phyloP scores from a whole-genome alignment of 805 yeast species.

The Schizosaccharomyces octosporus region DNA sequence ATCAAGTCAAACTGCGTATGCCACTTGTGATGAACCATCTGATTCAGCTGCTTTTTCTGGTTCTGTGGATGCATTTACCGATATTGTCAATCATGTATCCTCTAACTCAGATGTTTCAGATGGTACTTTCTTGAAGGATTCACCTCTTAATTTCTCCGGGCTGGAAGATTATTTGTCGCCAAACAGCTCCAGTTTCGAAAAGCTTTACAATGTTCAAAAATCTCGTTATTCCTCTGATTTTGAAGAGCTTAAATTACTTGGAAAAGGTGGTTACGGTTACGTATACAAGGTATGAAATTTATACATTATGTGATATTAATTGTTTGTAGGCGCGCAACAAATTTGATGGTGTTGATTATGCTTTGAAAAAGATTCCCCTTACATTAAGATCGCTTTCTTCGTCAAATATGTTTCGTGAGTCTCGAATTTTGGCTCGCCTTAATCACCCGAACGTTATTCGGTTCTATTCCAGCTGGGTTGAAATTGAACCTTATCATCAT shows the following conservation, averaged over 20 bases:
- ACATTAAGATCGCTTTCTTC: neutral
- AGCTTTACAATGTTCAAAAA: neutral
- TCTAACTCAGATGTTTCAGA: too few relatives aligned
- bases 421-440: neutral
- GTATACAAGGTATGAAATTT: neutral
- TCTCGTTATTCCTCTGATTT: conserved; percentile 1
- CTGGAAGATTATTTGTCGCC: too few relatives aligned
- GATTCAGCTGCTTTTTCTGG: neutral
- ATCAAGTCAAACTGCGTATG: neutral
- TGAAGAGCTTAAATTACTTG: neutral
- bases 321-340: neutral
- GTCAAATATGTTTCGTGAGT: neutral
- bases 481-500: neutral
- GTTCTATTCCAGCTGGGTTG: conserved; percentile 2
- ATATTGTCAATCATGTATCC: neutral
- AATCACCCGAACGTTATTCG: conserved; percentile 2
- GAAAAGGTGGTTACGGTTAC: conserved; percentile 2
- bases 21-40: neutral
- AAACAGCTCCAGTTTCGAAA: neutral
- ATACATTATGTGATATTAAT: neutral
- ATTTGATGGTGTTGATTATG: conserved; percentile 1
- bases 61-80: neutral
- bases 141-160: too few relatives aligned
- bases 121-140: too few relatives aligned
- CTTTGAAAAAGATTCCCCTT: conserved; percentile 1